Conservation (phyloP, 805 yeast genomes). For the Teunomyces tritomae region DNA sequence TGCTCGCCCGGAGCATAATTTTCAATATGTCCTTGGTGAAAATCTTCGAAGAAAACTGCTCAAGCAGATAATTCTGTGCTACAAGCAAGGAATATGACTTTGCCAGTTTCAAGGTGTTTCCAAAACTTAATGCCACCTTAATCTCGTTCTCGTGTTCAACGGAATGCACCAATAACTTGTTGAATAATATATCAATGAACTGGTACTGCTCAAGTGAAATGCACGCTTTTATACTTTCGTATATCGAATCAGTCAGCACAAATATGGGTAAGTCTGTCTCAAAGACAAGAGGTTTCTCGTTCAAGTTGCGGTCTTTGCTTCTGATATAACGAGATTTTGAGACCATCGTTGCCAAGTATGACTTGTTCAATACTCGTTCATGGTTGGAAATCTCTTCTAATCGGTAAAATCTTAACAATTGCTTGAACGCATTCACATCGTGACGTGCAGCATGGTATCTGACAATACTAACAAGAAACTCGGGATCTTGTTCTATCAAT, state of each 20-base stretch:
- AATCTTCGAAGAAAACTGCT: conserved; percentile 14
- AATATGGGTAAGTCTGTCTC: conserved; percentile 13
- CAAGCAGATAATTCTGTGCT: conserved; percentile 8
- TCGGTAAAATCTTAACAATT: conserved; percentile 24
- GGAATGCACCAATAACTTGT: conserved; percentile 28
- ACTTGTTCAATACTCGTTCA: conserved; percentile 16
- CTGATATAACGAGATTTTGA: conserved; percentile 24
- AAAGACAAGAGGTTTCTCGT: conserved; percentile 9
- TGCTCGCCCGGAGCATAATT: conserved; percentile 21
- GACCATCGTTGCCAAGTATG: conserved; percentile 20
- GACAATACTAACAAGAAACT: conserved; percentile 25
- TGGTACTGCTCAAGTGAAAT: conserved; percentile 22
- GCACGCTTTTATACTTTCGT: conserved; percentile 28
- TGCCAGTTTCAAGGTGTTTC: conserved; percentile 2
- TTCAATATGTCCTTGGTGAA: conserved; percentile 22
- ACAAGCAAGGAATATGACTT: conserved; percentile 10
- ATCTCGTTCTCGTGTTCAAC: conserved; percentile 9
- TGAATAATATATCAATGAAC: conserved; percentile 31
- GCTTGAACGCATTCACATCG: conserved; percentile 18
- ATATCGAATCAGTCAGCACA: conserved; percentile 19
- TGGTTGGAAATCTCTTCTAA: conserved; percentile 22
- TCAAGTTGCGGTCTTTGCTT: conserved; percentile 5
- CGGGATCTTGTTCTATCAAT: conserved; percentile 28
- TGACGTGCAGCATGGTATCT: conserved; percentile 21
- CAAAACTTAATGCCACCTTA: conserved; percentile 9